Base-by-base conservation (phyloP, 1,284 basidiomycete species). In the Cryptococcus sp. region DNA sequence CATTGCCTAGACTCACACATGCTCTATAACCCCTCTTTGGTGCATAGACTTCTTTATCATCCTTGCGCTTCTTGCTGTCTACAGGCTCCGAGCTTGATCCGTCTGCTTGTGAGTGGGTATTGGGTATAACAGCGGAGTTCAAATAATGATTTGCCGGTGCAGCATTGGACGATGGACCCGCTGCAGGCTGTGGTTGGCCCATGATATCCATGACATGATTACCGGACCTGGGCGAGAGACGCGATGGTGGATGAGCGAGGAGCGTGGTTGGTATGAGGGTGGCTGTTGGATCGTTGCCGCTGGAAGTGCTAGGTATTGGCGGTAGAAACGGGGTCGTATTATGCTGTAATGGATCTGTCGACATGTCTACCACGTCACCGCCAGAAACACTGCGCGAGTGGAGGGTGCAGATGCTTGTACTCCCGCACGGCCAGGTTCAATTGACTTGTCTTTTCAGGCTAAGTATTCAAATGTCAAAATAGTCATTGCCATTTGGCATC, bases 21-120 rank as follows among this genome's bases (percentile, higher is more conserved):
- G 74, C 74, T 38, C 74, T 63, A 55, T 75, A 76, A 0, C 74
- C 74, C 38, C 74, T 61, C 58, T 76, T 76, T 2, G 74, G 73
- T 13, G 55, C 62, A 34, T 55, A 57, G 16, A 53, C 57, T 13
- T 65, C 67, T 41, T 67, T 65, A 23, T 67, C 66, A 16, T 62
- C 60, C 50, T 60, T 63, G 50, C 54, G 50, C 57, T 45, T 61
- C 45, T 59, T 62, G 25, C 20, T 41, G 6, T 54, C 53, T 10
- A 15, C 41, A 15, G 7, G 1, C 8, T 17, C 20, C 11, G 34
- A 46, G 20, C 40, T 50, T 7, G 46, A 38, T 25, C 41, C 20
- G 20, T 34, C 37, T 19, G 34, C 26, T 43, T 38, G 38, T 13
- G 53, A 1, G 29, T 29, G 39, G 29, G 29, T 10, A 13, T 34